A percentile compares a stretch with the other conserved stretches of the same genome.
Conservation (phyloP, 2,329 filamentous ascomycete genomes). For the Endothia cerciana region DNA sequence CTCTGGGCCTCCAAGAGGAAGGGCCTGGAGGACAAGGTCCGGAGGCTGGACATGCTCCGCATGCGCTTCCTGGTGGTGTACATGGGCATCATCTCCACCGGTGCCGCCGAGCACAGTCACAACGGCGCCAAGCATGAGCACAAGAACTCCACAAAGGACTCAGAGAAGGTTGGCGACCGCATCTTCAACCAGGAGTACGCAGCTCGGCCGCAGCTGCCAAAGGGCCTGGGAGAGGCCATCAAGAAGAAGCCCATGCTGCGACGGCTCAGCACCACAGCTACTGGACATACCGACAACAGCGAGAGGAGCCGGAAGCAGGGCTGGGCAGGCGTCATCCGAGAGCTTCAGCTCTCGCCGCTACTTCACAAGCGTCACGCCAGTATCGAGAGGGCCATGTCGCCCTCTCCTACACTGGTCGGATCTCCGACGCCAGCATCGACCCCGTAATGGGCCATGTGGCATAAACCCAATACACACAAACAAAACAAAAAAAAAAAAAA, state of each 20-base stretch:
- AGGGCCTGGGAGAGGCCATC: slow-evolving; percentile 49
- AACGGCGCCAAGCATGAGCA: slow-evolving; percentile 43
- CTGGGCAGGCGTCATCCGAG: slow-evolving; percentile 67
- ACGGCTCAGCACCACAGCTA: slow-evolving; percentile 57
- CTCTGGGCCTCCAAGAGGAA: slow-evolving; percentile 61
- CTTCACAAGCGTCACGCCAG: slow-evolving; percentile 66
- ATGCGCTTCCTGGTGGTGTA: slow-evolving; percentile 69
- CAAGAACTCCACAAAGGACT: slow-evolving; percentile 32
- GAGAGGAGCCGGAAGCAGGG: slow-evolving; percentile 54
- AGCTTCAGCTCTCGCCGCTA: slow-evolving; percentile 63
- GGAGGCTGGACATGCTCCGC: slow-evolving; percentile 62
- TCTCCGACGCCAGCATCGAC: slow-evolving; percentile 39
- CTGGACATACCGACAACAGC: slow-evolving; percentile 55
- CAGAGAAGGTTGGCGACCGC: slow-evolving; percentile 36
- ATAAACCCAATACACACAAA: too few species aligned
- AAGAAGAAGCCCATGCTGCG: slow-evolving; percentile 53
- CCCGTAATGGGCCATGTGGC: too few species aligned
- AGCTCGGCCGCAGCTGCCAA: slow-evolving; percentile 42
- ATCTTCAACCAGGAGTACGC: slow-evolving; percentile 35
- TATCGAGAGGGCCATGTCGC: slow-evolving; percentile 60
- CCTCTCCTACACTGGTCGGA: slow-evolving; percentile 12
- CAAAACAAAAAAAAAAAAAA: slow-evolving; percentile 6
- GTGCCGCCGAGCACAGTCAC: slow-evolving; percentile 38
- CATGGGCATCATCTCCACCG: slow-evolving; percentile 60
- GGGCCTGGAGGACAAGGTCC: slow-evolving; percentile 60